Percentiles rank a stretch among this genome's conserved stretches.
These are phyloP conservation scores for Thymus mandschuricus DNA, from an alignment of 257 asterid genomes.

Conservation along the genomic window DNA sequence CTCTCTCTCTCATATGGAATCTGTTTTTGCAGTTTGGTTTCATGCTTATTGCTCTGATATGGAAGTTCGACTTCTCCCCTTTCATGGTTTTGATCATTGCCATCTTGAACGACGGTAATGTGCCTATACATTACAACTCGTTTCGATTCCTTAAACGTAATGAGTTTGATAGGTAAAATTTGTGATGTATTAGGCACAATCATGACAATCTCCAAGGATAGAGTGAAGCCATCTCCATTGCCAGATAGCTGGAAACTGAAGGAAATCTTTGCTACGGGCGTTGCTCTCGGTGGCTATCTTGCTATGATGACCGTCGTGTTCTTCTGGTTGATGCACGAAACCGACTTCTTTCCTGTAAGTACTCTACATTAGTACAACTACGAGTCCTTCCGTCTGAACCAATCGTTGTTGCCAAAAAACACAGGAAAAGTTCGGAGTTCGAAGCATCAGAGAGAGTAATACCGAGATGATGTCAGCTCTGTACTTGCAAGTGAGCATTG, in stretches of 20 bases:
- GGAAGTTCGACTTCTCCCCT: constrained; percentile 94
- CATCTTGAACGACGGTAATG: constrained; percentile 81
- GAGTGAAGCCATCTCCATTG: constrained; percentile 97
- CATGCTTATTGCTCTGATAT: constrained; percentile 91
- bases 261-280: constrained; percentile 90
- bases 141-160: no score
- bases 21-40: constrained; percentile 77
- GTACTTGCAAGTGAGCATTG: no score
- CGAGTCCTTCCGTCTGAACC: no score
- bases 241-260: constrained; percentile 98
- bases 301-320: constrained; percentile 92
- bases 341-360: constrained; percentile 77
- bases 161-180: no score
- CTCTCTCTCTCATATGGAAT: no score
- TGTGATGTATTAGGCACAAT: constrained; percentile 61
- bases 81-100: constrained; percentile 98
- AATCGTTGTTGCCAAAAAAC: not conserved
- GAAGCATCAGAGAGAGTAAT: constrained; percentile 48
- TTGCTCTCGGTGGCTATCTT: constrained; percentile 91
- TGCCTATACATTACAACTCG: no score
- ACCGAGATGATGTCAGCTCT: constrained; percentile 85
- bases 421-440: constrained; percentile 85
- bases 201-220: constrained; percentile 98
- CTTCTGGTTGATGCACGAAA: constrained; percentile 79
- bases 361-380: not conserved